Conservation (phyloP, 129 eudicot species). For the Sambucus nigra region DNA sequence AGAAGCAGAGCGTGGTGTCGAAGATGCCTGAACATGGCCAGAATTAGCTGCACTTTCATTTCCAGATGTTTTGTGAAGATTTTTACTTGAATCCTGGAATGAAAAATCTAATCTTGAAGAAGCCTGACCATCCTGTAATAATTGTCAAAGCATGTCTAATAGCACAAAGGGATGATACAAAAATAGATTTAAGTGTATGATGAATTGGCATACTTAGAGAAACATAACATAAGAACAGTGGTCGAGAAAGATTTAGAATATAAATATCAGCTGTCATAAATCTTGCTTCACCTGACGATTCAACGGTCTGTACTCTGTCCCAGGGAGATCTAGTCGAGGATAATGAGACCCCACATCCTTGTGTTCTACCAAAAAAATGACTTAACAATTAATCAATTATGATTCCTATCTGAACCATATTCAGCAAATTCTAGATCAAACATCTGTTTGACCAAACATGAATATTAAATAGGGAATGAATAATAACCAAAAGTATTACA, state of each 20-base stretch:
- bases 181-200: not conserved
- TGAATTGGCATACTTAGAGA: not conserved
- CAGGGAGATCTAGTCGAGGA: conserved; percentile 83
- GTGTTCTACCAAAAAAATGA: conserved; percentile 38
- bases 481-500: not conserved
- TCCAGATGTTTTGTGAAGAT: conserved; percentile 17
- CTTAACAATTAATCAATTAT: not conserved
- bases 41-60: conserved; percentile 28
- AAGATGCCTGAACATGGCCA: conserved; percentile 29
- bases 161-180: not conserved
- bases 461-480: not conserved
- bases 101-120: conserved; percentile 11
- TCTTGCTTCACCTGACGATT: conserved; percentile 41
- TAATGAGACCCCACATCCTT: conserved; percentile 52
- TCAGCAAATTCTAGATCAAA: not conserved
- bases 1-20: conserved; percentile 37
- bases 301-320: conserved; percentile 65
- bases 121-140: conserved; percentile 39
- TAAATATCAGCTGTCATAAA: not conserved
- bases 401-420: not conserved
- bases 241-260: not conserved
- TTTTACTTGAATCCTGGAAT: conserved; percentile 17
- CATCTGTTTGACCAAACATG: not conserved
- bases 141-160: not conserved
- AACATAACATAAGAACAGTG: not conserved